These are phyloP conservation scores for Ramaria sp. DNA, from an alignment of 768 basidiomycete species.

Conservation along the genomic window DNA sequence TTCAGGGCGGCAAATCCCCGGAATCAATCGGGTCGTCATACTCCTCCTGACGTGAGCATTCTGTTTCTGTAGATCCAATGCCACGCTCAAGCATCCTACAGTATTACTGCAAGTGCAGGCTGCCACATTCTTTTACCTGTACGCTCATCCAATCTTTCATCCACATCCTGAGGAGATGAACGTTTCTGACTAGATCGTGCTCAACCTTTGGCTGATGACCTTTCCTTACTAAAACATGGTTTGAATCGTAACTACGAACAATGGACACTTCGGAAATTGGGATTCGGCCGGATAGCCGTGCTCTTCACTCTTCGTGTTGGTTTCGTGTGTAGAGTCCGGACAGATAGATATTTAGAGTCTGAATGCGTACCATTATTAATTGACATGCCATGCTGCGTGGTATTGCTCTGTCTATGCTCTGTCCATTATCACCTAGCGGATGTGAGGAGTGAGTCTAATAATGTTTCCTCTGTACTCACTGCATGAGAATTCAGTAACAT, in stretches of 20 bases:
- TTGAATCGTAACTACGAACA: neutral
- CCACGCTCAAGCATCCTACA: constrained; percentile 16
- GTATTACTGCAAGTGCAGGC: constrained; percentile 49
- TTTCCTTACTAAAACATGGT: constrained; percentile 46
- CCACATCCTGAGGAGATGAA: constrained; percentile 17
- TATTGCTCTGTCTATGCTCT: no score
- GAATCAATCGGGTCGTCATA: constrained; percentile 61
- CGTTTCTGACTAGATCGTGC: constrained; percentile 45
- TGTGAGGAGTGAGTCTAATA: no score
- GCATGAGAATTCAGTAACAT: no score
- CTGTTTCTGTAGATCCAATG: constrained; percentile 6
- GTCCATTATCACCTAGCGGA: no score
- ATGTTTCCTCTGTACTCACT: no score
- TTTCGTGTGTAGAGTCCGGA: neutral
- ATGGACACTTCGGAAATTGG: neutral
- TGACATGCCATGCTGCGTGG: no score
- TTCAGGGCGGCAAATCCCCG: constrained; percentile 50
- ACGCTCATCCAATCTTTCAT: constrained; percentile 20
- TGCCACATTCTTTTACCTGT: constrained; percentile 72
- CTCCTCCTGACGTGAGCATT: constrained; percentile 57
- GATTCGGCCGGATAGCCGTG: neutral
- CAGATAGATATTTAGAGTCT: neutral
- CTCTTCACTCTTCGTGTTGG: neutral
- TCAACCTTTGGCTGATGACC: constrained; percentile 86
- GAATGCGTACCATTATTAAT: no score